Base-by-base conservation (phyloP, 805 yeast species). In the Zygosaccharomyces bisporus region DNA sequence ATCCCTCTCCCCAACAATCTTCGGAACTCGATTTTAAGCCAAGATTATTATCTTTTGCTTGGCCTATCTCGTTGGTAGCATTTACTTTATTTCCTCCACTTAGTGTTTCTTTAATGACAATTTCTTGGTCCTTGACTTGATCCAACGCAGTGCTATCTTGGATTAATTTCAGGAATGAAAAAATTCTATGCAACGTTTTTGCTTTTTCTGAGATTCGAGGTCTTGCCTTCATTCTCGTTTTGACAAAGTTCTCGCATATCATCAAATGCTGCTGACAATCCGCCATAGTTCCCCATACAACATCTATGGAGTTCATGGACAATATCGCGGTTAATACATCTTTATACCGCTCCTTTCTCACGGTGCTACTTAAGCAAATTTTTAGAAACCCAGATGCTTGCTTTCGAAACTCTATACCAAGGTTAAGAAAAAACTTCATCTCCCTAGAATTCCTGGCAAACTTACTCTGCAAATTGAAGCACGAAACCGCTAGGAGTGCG, bases 241-340 rank as follows among this genome's bases (percentile, higher is more conserved):
- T 76, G 19, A 88, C 82, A 45, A 86, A 81, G 44, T 75, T 76
- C 49, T 86, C 91, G 67, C 95, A 85, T 55, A 88, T 79, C 43
- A 79, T 76, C 43, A 88, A 70, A 65, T 86, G 86, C 46, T 80
- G 75, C 50, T 79, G 80, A 57, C 95, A 86, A 53, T 85, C 93
- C 44, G 84, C 81, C 90, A 86, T 85, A 1, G 91, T 80, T 2
- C 96, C 95, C 87, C 95, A 84, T 12, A 86, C 90, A 41, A 86
- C 81, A 66, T 88, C 95, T 41, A 88, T 85, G 5, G 90, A 81
- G 38, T 83, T 86, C 95, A 87, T 86, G 2, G 93, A 81, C 61
- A 88, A 72, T 17, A 86, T 81, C 0, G 95, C 93, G 40, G 87
- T 84, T 20, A 88, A 62, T 4, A 86, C 85, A 58, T 87, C 95